Evolutionary conservation across 2,329 filamentous ascomycete genomes (phyloP).

Genomic region (Trichoderma harzianum): DNA sequence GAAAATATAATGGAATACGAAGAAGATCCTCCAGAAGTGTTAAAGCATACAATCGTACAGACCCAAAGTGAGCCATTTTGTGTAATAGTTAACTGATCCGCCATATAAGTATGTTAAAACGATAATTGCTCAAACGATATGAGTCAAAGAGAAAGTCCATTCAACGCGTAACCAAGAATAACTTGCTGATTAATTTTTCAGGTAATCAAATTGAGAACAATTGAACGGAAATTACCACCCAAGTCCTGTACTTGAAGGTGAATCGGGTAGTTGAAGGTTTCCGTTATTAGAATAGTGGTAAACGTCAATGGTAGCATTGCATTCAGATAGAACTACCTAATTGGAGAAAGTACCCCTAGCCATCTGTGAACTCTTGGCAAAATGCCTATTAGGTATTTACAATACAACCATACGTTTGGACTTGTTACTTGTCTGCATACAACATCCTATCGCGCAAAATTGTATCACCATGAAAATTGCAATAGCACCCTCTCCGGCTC

Average conservation of each 20-base stretch:
- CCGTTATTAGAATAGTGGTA: neutral
- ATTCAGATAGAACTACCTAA: neutral
- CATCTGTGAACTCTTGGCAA: neutral
- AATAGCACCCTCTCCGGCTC: neutral
- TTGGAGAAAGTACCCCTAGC: neutral
- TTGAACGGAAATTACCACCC: neutral
- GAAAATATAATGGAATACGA: neutral
- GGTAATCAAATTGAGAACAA: too few species aligned
- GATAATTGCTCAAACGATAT: neutral
- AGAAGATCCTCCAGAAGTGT: neutral
- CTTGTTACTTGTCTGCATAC: neutral
- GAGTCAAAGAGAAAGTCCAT: neutral
- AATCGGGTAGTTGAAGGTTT: neutral
- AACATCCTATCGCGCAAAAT: neutral
- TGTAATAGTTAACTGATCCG: neutral
- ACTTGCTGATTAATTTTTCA: too few species aligned
- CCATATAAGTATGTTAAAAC: neutral
- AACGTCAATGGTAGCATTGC: neutral
- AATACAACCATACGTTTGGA: neutral
- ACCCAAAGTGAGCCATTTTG: neutral
- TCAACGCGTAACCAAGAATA: neutral
- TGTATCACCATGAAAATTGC: neutral
- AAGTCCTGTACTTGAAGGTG: neutral
- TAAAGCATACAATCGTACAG: neutral
- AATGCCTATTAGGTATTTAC: neutral